phyloP scores from a whole-genome alignment of 2,329 filamentous ascomycete species.

The Ascochyta lentis region DNA sequence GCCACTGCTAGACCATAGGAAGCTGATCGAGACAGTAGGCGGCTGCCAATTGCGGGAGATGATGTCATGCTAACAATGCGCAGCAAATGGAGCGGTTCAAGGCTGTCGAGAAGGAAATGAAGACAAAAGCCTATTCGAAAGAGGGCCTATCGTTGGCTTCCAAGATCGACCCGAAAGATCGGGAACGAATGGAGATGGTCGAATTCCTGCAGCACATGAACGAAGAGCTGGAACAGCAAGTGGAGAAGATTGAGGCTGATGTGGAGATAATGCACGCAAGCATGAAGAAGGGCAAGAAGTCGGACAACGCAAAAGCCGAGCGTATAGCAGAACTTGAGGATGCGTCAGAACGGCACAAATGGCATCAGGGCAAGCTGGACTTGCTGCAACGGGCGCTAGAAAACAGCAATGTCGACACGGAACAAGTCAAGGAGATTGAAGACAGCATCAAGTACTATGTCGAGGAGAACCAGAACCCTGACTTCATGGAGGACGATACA shows the following conservation, averaged over 20 bases:
- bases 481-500: slow-evolving; percentile 92
- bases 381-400: slow-evolving; percentile 87
- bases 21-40: slow-evolving; percentile 93
- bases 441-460: slow-evolving; percentile 96
- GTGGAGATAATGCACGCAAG: slow-evolving; percentile 83
- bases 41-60: slow-evolving; percentile 7
- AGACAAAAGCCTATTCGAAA: slow-evolving; percentile 99
- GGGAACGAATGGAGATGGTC: slow-evolving; percentile 86
- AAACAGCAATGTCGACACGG: slow-evolving; percentile 87
- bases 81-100: slow-evolving; percentile 99
- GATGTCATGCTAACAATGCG: slow-evolving; percentile 45
- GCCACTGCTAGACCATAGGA: slow-evolving; percentile 89
- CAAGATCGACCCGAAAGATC: slow-evolving; percentile 96
- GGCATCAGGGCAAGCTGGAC: slow-evolving; percentile 93
- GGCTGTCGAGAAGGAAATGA: slow-evolving; percentile 99
- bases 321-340: slow-evolving; percentile 85
- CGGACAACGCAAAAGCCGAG: slow-evolving; percentile 80
- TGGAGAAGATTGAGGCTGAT: slow-evolving; percentile 91
- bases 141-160: slow-evolving; percentile 90
- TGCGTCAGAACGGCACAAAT: slow-evolving; percentile 90
- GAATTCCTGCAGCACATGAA: slow-evolving; percentile 88
- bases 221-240: slow-evolving; percentile 90
- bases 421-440: slow-evolving; percentile 86
- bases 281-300: slow-evolving; percentile 92
- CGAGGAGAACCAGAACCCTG: slow-evolving; percentile 82